These are phyloP conservation scores for Saksenaea vasiformis DNA, from an alignment of 371 early-diverging fungal species.

Conservation along the genomic window DNA sequence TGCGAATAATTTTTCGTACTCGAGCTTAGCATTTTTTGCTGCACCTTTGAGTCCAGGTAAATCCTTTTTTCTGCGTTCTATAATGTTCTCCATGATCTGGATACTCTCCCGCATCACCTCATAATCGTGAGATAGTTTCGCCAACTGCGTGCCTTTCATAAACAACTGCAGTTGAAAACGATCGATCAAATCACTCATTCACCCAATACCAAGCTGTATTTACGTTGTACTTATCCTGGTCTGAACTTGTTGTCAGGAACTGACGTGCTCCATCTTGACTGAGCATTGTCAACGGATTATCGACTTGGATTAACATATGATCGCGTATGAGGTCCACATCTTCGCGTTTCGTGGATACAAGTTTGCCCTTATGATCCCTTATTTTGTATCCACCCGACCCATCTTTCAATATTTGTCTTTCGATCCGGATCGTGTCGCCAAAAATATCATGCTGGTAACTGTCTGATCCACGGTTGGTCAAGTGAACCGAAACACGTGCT, in stretches of 20 bases:
- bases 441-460: conserved; percentile 80
- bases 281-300: conserved; percentile 91
- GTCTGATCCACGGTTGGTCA: conserved; percentile 84
- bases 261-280: conserved; percentile 92
- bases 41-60: conserved; percentile 65
- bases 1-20: conserved; percentile 64
- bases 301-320: conserved; percentile 87
- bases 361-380: conserved; percentile 58
- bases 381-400: conserved; percentile 77
- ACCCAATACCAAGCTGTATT: background rate
- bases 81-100: conserved; percentile 53
- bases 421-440: conserved; percentile 81
- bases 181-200: background rate
- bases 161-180: conserved; percentile 58
- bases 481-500: conserved; percentile 65
- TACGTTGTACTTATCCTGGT: conserved; percentile 84
- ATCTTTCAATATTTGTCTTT: conserved; percentile 73
- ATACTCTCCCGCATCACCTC: conserved; percentile 66
- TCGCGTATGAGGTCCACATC: conserved; percentile 85
- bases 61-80: conserved; percentile 56
- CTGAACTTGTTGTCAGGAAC: conserved; percentile 83
- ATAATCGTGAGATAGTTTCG: conserved; percentile 76
- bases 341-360: conserved; percentile 74
- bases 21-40: conserved; percentile 60
- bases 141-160: conserved; percentile 83